Evolutionary conservation across 306 rosid species (phyloP).

Genomic region (Pterocarpus santalinus): DNA sequence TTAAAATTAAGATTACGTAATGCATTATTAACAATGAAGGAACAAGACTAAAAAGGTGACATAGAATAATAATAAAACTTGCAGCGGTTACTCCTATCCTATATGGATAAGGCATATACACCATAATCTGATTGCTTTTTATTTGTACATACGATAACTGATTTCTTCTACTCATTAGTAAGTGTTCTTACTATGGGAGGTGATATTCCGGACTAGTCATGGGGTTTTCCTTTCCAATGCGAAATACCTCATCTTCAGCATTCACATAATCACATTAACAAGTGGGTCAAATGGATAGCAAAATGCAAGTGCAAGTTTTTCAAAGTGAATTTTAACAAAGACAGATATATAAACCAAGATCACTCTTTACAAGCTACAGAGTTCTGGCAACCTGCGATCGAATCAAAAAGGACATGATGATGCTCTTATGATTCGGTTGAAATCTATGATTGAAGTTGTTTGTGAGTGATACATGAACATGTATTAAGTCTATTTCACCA

Average conservation of each 20-base stretch:
- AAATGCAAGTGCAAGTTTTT: no score
- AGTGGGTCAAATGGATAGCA: neutral
- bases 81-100: neutral
- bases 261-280: neutral
- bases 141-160: neutral
- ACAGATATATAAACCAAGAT: neutral
- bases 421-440: neutral
- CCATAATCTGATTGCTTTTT: neutral
- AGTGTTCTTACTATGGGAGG: neutral
- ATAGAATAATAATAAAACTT: no score
- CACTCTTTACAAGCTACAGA: neutral
- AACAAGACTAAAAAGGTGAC: neutral
- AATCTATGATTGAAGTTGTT: neutral
- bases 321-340: neutral
- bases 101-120: neutral
- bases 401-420: neutral
- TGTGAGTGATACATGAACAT: no score
- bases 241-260: neutral
- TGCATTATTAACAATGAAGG: neutral
- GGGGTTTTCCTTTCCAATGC: neutral
- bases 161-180: neutral
- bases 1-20: neutral
- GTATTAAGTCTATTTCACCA: neutral
- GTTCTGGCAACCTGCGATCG: neutral
- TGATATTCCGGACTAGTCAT: neutral